Evolutionary conservation across 2,329 filamentous ascomycete species (phyloP).

Genomic region (Hansfordia pulvinata): DNA sequence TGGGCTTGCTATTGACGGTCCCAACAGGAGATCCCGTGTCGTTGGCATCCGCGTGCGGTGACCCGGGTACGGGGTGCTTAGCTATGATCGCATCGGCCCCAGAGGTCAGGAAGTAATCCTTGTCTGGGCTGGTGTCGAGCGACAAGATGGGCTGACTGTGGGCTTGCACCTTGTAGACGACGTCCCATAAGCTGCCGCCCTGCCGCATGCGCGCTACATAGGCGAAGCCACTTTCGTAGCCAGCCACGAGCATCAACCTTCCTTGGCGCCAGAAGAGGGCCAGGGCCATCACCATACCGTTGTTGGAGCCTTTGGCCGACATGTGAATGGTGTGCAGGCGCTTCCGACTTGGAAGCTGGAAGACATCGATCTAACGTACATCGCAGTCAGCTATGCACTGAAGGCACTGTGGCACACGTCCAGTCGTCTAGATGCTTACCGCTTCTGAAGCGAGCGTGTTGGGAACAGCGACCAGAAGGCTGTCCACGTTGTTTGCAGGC

Average conservation of each 20-base stretch:
- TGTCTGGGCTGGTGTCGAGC: slow-evolving; percentile 37
- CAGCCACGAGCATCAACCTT: slow-evolving; percentile 52
- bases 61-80: slow-evolving; percentile 53
- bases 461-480: slow-evolving; percentile 64
- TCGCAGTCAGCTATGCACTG: too few species aligned
- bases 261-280: slow-evolving; percentile 38
- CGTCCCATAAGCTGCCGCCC: slow-evolving; percentile 27
- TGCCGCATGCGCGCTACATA: slow-evolving; percentile 45
- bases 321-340: slow-evolving; percentile 43
- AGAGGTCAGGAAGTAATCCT: slow-evolving; percentile 60
- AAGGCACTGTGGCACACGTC: too few species aligned
- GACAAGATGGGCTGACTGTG: slow-evolving; percentile 78
- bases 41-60: slow-evolving; percentile 7
- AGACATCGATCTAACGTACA: slow-evolving; percentile 77
- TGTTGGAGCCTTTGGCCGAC: slow-evolving; percentile 28
- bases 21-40: too few species aligned
- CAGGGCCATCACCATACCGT: slow-evolving; percentile 85
- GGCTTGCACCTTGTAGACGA: slow-evolving; percentile 49
- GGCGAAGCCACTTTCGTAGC: slow-evolving; percentile 75
- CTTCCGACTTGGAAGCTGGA: slow-evolving; percentile 60
- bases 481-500: slow-evolving; percentile 15
- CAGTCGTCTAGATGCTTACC: slow-evolving; percentile 23
- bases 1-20: too few species aligned
- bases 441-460: slow-evolving; percentile 62
- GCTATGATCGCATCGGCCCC: slow-evolving; percentile 69